Evolutionary conservation across 2,329 filamentous ascomycete species (phyloP).

Genomic region (Ascochyta clinopodiicola): DNA sequence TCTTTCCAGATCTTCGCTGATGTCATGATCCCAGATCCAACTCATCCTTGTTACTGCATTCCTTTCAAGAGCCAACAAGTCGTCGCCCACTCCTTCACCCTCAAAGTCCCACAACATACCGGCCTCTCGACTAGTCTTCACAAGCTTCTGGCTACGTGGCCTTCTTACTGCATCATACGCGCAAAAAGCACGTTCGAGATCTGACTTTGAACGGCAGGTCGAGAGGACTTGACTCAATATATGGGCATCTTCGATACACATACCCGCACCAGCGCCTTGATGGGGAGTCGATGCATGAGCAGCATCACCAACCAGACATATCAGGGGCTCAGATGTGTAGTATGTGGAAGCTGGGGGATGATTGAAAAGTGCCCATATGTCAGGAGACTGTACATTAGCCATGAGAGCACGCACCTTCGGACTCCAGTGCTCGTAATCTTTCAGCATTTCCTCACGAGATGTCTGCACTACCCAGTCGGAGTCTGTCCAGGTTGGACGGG

Average conservation of each 20-base stretch:
- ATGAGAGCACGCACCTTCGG: constrained; percentile 29
- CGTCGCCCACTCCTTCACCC: constrained; percentile 36
- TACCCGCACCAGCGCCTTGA: constrained; percentile 61
- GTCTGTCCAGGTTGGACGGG: constrained; percentile 27
- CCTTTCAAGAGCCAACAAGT: constrained; percentile 41
- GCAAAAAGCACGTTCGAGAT: constrained; percentile 43
- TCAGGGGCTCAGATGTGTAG: constrained; percentile 37
- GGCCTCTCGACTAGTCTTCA: constrained; percentile 49
- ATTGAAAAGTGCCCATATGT: constrained; percentile 58
- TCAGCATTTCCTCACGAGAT: constrained; percentile 34
- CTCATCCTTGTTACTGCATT: constrained; percentile 41
- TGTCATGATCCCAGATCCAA: constrained; percentile 52
- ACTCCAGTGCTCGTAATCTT: constrained; percentile 35
- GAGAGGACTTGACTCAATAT: constrained; percentile 51
- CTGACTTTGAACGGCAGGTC: constrained; percentile 12
- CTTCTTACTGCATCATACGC: constrained; percentile 50
- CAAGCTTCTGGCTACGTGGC: constrained; percentile 49
- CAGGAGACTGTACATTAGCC: constrained; percentile 52
- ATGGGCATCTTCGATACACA: constrained; percentile 62
- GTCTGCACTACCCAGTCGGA: constrained; percentile 36
- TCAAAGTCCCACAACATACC: constrained; percentile 52
- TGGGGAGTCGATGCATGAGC: constrained; percentile 63
- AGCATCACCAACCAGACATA: constrained; percentile 62
- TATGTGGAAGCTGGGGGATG: constrained; percentile 53
- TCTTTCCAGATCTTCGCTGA: constrained; percentile 39